Evolutionary conservation across 2,329 filamentous ascomycete genomes (phyloP).

Genomic region (Pseudogymnoascus sp.): DNA sequence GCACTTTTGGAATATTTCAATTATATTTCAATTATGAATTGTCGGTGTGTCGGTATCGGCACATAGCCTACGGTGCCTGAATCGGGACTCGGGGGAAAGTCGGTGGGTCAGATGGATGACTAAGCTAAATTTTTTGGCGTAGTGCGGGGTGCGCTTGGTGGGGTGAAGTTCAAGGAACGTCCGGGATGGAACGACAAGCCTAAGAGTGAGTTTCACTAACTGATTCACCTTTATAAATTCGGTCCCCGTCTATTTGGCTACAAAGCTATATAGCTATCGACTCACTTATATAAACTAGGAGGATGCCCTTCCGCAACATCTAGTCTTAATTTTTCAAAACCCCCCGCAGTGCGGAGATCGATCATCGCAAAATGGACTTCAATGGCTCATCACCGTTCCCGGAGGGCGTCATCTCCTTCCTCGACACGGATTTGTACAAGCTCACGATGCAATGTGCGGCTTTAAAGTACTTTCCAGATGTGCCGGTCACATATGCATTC

Average conservation of each 20-base stretch:
- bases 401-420: conserved; percentile 72
- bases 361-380: conserved; percentile 47
- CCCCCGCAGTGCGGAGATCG: neutral
- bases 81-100: neutral
- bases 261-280: neutral
- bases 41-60: neutral
- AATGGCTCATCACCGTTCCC: conserved; percentile 60
- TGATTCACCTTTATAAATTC: neutral
- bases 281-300: neutral
- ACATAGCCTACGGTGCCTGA: neutral
- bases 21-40: neutral
- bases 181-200: neutral
- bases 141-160: conserved; percentile 2
- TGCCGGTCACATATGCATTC: conserved; percentile 82
- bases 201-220: conserved; percentile 1
- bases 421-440: conserved; percentile 80
- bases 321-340: neutral
- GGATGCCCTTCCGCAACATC: neutral
- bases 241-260: neutral
- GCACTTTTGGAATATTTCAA: neutral
- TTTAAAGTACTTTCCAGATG: conserved; percentile 79
- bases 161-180: neutral
- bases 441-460: conserved; percentile 98
- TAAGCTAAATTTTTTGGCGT: neutral
- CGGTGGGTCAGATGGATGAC: neutral